Evolutionary conservation across 1,139 yeast species (phyloP), one percentile per base, ranked within the genome.

Genomic region (Protomyces arabidopsidicola): DNA sequence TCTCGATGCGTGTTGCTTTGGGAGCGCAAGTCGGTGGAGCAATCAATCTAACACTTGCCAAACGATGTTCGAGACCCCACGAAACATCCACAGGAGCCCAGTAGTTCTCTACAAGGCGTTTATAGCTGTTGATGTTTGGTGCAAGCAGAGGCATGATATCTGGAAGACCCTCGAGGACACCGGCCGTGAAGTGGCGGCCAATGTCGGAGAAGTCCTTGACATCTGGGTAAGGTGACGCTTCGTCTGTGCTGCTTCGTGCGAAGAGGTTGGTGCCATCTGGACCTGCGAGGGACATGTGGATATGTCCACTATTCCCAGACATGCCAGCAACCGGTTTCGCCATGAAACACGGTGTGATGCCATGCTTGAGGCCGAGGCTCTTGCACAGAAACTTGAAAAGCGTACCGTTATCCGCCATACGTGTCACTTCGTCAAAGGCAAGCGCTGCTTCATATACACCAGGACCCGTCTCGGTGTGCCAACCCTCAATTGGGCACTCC

Each of bases 391-490:
- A 69, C 64, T 75, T 75, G 71, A 75, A 75, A 48, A 75, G 65
- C 2, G 71, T 65, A 9, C 76, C 72, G 60, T 73, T 72, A 60
- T 75, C 78, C 18, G 77, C 77, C 67, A 75, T 71, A 2, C 67
- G 62, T 6, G 57, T 65, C 12, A 75, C 77, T 18, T 71, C 67
- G 34, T 71, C 67, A 64, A 73, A 75, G 24, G 70, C 75, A 57
- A 75, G 70, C 2, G 77, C 78, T 18, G 76, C 76, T 64, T 75
- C 77, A 60, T 71, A 74, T 5, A 75, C 78, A 14, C 78, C 77
- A 14, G 78, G 78, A 3, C 78, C 78, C 1, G 77, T 74, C 59
- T 75, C 78, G 0, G 77, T 74, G 64, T 75, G 77, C 74, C 75
- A 75, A 3, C 77, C 75, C 63, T 75, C 78, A 39, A 75, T 67